Percentiles rank a stretch among this genome's conserved stretches.
Evolutionary conservation across 75 land plant genomes (phyloP).

Genomic region (Pseudotsuga menziesii): DNA sequence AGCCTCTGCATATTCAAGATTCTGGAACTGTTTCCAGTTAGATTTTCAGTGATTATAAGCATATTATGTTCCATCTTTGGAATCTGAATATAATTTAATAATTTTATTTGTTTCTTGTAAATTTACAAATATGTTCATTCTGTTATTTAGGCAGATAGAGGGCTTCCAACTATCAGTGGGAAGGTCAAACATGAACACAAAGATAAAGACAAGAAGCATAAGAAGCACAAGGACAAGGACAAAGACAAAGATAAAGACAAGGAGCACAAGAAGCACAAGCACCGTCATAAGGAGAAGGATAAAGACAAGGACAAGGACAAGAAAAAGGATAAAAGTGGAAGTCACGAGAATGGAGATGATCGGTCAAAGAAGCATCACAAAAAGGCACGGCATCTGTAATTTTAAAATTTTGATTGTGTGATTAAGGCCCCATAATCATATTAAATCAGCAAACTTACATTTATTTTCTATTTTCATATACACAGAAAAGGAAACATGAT

Average conservation of each 20-base stretch:
- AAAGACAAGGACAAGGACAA: conserved; percentile 84
- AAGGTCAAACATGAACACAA: conserved; percentile 67
- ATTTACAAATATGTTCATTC: neutral
- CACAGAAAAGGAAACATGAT: conserved; percentile 89
- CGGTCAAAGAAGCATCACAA: conserved; percentile 68
- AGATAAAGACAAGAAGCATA: conserved; percentile 22
- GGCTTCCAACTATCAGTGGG: conserved; percentile 59
- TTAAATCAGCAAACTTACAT: neutral
- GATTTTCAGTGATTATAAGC: neutral
- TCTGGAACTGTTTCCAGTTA: neutral
- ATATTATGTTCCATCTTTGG: neutral
- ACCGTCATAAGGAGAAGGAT: conserved; percentile 69
- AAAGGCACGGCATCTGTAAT: conserved; percentile 41
- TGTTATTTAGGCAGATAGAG: conserved; percentile 58
- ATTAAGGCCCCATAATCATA: neutral
- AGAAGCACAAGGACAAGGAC: conserved; percentile 63
- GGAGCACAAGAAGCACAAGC: conserved; percentile 85
- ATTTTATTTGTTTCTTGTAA: neutral
- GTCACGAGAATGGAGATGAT: conserved; percentile 65
- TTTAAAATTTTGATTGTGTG: neutral
- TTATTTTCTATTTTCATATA: conserved; percentile 1
- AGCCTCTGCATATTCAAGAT: neutral
- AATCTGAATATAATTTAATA: neutral
- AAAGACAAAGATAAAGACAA: conserved; percentile 82
- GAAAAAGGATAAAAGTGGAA: conserved; percentile 62